These are phyloP conservation scores for Cladosporium velox DNA, from an alignment of 2,329 filamentous ascomycete genomes.

Conservation along the genomic window DNA sequence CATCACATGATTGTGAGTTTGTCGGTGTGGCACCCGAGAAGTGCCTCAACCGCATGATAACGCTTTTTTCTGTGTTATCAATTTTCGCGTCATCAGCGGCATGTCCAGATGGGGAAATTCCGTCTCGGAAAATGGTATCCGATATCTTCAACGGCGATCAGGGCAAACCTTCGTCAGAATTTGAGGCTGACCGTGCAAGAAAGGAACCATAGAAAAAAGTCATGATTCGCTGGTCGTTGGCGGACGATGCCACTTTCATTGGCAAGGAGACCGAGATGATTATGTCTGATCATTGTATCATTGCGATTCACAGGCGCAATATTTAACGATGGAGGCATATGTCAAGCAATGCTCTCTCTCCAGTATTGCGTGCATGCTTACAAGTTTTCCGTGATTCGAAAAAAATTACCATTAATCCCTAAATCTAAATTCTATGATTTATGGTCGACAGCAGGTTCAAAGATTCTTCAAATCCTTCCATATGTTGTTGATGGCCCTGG, in stretches of 20 bases:
- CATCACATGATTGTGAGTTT: not conserved
- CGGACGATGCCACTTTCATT: not conserved
- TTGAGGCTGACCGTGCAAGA: not conserved
- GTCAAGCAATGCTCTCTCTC: not conserved
- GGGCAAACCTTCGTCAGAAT: not conserved
- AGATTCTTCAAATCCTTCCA: not conserved
- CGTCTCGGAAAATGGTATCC: not conserved
- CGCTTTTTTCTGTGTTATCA: constrained; percentile 1
- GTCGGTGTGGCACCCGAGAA: not conserved
- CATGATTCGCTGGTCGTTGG: not conserved
- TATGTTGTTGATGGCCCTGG: not conserved
- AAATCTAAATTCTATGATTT: not conserved
- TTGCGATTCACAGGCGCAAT: not conserved
- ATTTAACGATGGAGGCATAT: not conserved
- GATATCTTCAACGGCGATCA: not conserved
- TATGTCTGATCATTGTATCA: not conserved
- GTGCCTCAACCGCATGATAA: constrained; percentile 1
- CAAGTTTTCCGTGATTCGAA: not conserved
- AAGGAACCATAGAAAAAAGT: not conserved
- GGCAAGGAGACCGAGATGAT: not conserved
- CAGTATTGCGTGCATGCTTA: not conserved
- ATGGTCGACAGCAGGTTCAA: not conserved
- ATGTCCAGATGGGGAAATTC: not conserved
- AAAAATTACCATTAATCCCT: not conserved
- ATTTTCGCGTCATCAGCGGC: not conserved